These are phyloP conservation scores for Trichosanthes cucumerina DNA, from an alignment of 306 rosid species.

Conservation along the genomic window DNA sequence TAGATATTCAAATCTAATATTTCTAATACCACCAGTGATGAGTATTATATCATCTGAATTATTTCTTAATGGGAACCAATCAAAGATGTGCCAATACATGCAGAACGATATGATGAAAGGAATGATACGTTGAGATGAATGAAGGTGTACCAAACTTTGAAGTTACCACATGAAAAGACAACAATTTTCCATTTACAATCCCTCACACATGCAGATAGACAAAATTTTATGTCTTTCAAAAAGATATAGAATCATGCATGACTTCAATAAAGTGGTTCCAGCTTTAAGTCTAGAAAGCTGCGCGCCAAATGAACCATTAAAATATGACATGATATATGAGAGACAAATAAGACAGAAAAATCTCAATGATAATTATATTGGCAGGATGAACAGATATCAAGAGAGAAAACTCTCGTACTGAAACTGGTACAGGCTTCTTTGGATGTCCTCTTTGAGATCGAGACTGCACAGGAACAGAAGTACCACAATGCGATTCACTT, in stretches of 20 bases:
- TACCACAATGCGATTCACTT: slow-evolving; percentile 29
- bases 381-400: not conserved
- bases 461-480: slow-evolving; percentile 32
- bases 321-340: not conserved
- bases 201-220: not conserved
- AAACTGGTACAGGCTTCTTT: slow-evolving; percentile 43
- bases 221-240: not conserved
- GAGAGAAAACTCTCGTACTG: not conserved
- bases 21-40: not conserved
- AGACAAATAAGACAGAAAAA: not conserved
- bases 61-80: not conserved
- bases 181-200: not conserved
- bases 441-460: slow-evolving; percentile 32
- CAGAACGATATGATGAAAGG: not conserved
- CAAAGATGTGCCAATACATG: not conserved
- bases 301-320: not conserved
- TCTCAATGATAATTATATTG: not conserved
- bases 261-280: not conserved
- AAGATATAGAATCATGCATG: not conserved
- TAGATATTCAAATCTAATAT: not conserved
- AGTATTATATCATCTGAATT: not conserved
- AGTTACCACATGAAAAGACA: not conserved
- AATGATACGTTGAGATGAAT: not conserved
- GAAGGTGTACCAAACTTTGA: not conserved
- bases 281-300: not conserved